phyloP scores from a whole-genome alignment of 805 yeast species.

The Cyberlindnera veronae region DNA sequence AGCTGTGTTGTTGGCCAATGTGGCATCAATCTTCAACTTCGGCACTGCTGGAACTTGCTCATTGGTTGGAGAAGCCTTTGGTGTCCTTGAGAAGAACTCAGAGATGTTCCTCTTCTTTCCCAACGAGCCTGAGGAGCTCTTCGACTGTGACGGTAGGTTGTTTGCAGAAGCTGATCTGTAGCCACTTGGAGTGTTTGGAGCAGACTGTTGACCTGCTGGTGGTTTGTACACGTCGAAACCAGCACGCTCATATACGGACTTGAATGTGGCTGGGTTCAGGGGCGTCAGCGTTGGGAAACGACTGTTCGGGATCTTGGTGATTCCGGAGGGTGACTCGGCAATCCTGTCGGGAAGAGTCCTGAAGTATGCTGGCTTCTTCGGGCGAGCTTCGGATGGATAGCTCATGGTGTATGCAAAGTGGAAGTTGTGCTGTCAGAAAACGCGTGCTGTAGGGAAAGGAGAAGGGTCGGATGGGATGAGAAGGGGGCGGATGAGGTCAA shows the following conservation, averaged over 20 bases:
- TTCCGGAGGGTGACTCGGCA: conserved; percentile 25
- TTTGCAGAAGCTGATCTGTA: conserved; percentile 16
- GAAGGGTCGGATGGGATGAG: not conserved
- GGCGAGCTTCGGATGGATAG: conserved; percentile 1
- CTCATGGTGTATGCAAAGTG: not conserved
- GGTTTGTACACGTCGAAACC: conserved; percentile 63
- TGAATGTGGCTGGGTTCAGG: conserved; percentile 44
- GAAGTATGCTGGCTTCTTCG: conserved; percentile 24
- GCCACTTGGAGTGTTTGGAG: conserved; percentile 4
- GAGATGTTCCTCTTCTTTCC: conserved; percentile 20
- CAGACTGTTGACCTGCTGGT: conserved; percentile 1
- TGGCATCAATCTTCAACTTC: conserved; percentile 15
- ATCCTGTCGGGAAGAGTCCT: conserved; percentile 26
- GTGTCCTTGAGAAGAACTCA: conserved; percentile 9
- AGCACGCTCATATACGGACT: conserved; percentile 76
- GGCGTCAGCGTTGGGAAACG: conserved; percentile 70
- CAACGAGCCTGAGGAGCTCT: not conserved
- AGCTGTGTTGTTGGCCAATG: conserved; percentile 9
- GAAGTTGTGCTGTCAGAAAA: not conserved
- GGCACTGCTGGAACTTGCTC: conserved; percentile 2
- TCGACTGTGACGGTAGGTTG: conserved; percentile 6
- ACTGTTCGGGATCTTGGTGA: conserved; percentile 33
- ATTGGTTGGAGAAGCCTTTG: not conserved
- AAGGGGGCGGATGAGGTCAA: no score
- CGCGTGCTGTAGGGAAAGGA: no score